Evolutionary conservation across 23 red algal species (phyloP).

Genomic region (Chondrus crispus): DNA sequence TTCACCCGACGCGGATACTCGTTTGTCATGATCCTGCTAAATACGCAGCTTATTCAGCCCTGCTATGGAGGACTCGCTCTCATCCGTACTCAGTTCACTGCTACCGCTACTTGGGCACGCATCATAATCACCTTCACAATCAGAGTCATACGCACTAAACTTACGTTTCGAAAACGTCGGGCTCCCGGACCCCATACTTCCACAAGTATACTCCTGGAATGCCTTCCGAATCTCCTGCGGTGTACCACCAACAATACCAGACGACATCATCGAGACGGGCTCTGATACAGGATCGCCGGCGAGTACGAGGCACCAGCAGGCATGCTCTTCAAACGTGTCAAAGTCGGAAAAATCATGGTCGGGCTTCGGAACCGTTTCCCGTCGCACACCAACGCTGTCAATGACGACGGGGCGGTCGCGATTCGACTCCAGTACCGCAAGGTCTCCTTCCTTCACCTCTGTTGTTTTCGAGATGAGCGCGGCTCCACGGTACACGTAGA

Average conservation of each 20-base stretch:
- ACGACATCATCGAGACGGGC: conserved; percentile 44
- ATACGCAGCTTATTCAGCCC: no score
- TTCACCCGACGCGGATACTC: no score
- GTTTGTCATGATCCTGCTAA: no score
- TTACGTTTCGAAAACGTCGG: no score
- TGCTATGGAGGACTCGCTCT: no score
- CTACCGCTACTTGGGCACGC: no score
- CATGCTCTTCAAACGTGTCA: conserved; percentile 18
- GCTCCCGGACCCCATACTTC: conserved; percentile 34
- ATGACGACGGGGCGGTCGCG: conserved; percentile 30
- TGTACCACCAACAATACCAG: conserved; percentile 32
- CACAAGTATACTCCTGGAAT: conserved; percentile 55
- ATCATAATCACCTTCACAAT: no score
- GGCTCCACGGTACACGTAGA: conserved; percentile 48
- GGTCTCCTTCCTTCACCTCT: conserved; percentile 13
- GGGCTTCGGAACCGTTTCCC: not conserved
- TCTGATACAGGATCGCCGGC: conserved; percentile 35
- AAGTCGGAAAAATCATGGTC: conserved; percentile 32
- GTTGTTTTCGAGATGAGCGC: conserved; percentile 16
- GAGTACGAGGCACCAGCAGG: conserved; percentile 40
- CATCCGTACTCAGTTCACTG: no score
- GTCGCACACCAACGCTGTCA: conserved; percentile 7
- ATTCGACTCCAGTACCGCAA: conserved; percentile 28
- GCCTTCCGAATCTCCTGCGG: conserved; percentile 36
- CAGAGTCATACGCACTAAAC: no score